Evolutionary conservation across 75 land plant species (phyloP), one percentile per base, ranked within the genome.

Genomic region (Picea glauca): DNA sequence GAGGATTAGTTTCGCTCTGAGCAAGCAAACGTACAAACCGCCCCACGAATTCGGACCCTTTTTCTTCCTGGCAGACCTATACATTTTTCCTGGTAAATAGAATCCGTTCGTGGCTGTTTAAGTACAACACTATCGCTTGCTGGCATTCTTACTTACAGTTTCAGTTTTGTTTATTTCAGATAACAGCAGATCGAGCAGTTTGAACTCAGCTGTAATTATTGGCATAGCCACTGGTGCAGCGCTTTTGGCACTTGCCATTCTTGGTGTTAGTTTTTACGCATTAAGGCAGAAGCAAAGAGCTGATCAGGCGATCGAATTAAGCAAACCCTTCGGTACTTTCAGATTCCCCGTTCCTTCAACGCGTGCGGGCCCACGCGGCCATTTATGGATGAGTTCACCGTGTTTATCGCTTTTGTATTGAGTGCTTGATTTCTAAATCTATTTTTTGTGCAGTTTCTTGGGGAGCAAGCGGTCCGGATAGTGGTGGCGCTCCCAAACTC

Each of bases 11-110:
- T 89, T 84, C 87, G 75, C 78, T 17, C 78, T 91, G 78, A 89
- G 85, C 76, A 91, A 87, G 60, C 93, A 91, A 78, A 85, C 90
- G 13, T 91, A 78, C 78, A 91, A 89, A 76, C 93, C 93, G 33
- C 91, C 93, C 50, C 68, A 30, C 4, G 80, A 76, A 20, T 91
- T 91, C 82, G 93, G 93, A 62, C 93, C 93, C 50, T 91, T 83
- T 65, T 85, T 79, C 76, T 91, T 91, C 60, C 81, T 85, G 33
- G 89, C 93, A 43, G 72, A 84, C 77, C 84, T 84, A 63, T 91
- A 91, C 75, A 64, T 58, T 63, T 91, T 91, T 32, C 82, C 80
- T 82, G 93, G 93, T 89, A 87, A 70, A 70, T 70, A 43, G 23
- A 8, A 63, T 40, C 20, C 5, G 12, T 38, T 40, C 20, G 13